A percentile compares a stretch with the other conserved stretches of the same genome.
Evolutionary conservation across 345 rosid species (phyloP).

Genomic region (Sisymbrium altissimum): DNA sequence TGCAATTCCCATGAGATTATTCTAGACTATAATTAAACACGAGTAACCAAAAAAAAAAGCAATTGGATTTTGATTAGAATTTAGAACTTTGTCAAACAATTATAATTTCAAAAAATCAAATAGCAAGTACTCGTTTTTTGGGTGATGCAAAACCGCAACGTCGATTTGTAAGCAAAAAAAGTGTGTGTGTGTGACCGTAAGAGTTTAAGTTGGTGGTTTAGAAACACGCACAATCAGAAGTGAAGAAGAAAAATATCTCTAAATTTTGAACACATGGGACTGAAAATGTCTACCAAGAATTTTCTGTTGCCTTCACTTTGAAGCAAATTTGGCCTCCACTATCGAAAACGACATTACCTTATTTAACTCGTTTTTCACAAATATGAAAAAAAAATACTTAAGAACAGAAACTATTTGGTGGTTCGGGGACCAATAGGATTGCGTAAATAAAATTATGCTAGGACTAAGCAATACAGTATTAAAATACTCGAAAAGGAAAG

Average conservation of each 20-base stretch:
- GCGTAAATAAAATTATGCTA: not conserved
- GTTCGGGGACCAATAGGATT: conserved; percentile 1
- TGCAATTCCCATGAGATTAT: not conserved
- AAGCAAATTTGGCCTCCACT: conserved; percentile 9
- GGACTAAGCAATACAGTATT: not conserved
- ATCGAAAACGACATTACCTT: conserved; percentile 3
- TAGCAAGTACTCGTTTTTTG: too few relatives aligned
- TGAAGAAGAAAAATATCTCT: not conserved
- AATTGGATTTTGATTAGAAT: too few relatives aligned
- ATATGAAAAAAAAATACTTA: too few relatives aligned
- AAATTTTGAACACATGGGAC: not conserved
- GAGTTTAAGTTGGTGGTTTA: not conserved
- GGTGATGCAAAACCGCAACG: not conserved
- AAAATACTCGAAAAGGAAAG: too few relatives aligned
- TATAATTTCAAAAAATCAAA: too few relatives aligned
- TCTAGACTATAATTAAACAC: not conserved
- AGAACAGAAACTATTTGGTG: not conserved
- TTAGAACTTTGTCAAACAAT: too few relatives aligned
- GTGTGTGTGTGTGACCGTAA: not conserved
- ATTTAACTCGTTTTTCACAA: not conserved
- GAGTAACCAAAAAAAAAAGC: not conserved
- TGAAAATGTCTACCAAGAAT: conserved; percentile 4
- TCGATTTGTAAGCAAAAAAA: not conserved
- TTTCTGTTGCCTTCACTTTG: not conserved
- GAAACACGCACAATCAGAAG: not conserved